A percentile compares a stretch with the other conserved stretches of the same genome.
Conservation (phyloP, 306 rosid species). For the Calophaca sinica region DNA sequence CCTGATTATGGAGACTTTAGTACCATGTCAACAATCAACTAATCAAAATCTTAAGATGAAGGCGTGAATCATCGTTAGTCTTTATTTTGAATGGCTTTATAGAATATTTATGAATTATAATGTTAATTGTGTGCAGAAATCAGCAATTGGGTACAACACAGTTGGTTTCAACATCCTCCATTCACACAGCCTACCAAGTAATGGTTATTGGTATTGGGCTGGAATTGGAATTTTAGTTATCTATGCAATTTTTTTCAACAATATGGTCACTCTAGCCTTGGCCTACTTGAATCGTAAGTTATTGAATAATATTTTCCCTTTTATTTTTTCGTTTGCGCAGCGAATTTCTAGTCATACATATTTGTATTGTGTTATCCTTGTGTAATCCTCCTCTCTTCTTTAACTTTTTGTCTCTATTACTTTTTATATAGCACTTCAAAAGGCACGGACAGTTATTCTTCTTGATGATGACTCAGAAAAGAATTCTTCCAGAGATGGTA, state of each 20-base stretch:
- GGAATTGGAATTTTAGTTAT: constrained; percentile 57
- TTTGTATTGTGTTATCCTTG: constrained; percentile 2
- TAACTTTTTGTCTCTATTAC: constrained; percentile 17
- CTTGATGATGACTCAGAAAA: constrained; percentile 53
- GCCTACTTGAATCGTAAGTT: constrained; percentile 82
- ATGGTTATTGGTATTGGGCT: constrained; percentile 78
- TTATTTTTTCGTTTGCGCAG: background rate
- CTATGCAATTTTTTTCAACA: constrained; percentile 68
- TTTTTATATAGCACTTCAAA: constrained; percentile 61
- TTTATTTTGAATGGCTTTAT: constrained; percentile 12
- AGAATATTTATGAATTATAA: constrained; percentile 35
- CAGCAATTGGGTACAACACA: constrained; percentile 53
- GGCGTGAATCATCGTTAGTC: constrained; percentile 4
- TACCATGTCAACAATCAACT: background rate
- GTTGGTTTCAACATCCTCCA: constrained; percentile 70
- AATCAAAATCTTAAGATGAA: constrained; percentile 19
- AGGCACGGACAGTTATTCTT: constrained; percentile 63
- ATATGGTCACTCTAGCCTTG: constrained; percentile 71
- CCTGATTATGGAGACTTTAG: too few species aligned
- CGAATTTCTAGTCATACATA: background rate
- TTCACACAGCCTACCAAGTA: constrained; percentile 61
- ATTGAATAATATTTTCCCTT: constrained; percentile 20
- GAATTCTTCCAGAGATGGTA: constrained; percentile 49
- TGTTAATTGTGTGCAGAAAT: constrained; percentile 60
- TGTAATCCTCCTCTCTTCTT: background rate